Percentiles rank a stretch among this genome's conserved stretches.
Conservation (phyloP, 2,329 filamentous ascomycete genomes). For the Meredithiella fracta region DNA sequence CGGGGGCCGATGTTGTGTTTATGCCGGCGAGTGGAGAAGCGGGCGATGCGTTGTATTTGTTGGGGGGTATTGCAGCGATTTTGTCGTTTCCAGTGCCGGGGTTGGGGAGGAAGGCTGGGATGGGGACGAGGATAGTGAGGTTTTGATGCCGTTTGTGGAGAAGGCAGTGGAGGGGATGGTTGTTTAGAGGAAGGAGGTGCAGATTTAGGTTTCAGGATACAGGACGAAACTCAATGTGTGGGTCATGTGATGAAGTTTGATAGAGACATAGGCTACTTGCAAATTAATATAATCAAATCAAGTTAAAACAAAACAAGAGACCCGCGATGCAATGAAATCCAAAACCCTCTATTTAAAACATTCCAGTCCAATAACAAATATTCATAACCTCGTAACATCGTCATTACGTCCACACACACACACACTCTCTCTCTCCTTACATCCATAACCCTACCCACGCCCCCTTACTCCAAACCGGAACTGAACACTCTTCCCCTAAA, state of each 20-base stretch:
- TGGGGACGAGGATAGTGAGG: conserved; percentile 18
- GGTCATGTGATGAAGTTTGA: too few species aligned
- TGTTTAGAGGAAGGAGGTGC: neutral
- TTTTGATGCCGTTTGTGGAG: conserved; percentile 11
- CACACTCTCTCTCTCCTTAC: conserved; percentile 22
- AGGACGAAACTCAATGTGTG: too few species aligned
- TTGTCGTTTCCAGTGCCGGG: conserved; percentile 77
- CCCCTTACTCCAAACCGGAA: conserved; percentile 35
- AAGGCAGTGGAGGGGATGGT: conserved; percentile 13
- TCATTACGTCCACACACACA: neutral
- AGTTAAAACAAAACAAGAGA: too few species aligned
- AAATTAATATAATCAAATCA: too few species aligned
- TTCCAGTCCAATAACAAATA: too few species aligned
- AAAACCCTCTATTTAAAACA: too few species aligned
- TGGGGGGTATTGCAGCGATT: conserved; percentile 80
- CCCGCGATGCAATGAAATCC: too few species aligned
- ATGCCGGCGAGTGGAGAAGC: conserved; percentile 44
- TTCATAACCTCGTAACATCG: neutral
- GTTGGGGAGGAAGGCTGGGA: conserved; percentile 48
- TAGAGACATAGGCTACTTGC: too few species aligned
- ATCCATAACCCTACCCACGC: conserved; percentile 48
- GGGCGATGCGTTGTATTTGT: conserved; percentile 72
- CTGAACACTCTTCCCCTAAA: conserved; percentile 39
- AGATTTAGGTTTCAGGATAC: too few species aligned
- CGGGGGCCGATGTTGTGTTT: conserved; percentile 54